phyloP scores from a whole-genome alignment of 345 rosid species.

The Salix arbutifolia region DNA sequence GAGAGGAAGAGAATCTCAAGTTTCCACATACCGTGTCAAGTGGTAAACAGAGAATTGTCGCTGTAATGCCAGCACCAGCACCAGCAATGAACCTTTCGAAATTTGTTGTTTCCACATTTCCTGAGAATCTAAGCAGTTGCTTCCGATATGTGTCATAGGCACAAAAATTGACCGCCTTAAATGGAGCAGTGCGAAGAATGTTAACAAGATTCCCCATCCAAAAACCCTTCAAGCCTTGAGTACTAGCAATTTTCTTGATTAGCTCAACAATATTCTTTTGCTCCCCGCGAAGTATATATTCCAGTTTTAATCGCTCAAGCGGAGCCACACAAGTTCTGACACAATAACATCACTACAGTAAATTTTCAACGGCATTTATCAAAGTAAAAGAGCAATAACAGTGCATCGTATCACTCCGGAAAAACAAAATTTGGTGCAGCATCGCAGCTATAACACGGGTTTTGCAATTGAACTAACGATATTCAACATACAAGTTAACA shows the following conservation, averaged over 20 bases:
- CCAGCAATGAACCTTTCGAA: slow-evolving; percentile 71
- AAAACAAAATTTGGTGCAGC: neutral
- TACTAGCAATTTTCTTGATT: slow-evolving; percentile 46
- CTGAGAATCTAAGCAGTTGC: slow-evolving; percentile 49
- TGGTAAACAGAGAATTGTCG: slow-evolving; percentile 63
- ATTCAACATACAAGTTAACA: too few species aligned
- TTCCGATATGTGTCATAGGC: slow-evolving; percentile 74
- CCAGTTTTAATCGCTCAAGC: slow-evolving; percentile 72
- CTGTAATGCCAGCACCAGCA: slow-evolving; percentile 76
- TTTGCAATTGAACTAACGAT: too few species aligned
- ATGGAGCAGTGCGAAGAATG: slow-evolving; percentile 72
- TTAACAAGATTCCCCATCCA: slow-evolving; percentile 78
- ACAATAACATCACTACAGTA: neutral
- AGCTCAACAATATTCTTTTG: slow-evolving; percentile 48
- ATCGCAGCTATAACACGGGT: too few species aligned
- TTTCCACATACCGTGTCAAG: slow-evolving; percentile 58
- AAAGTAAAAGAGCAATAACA: neutral
- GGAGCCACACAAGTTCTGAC: slow-evolving; percentile 74
- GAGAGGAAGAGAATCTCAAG: neutral
- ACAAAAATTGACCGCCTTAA: slow-evolving; percentile 66
- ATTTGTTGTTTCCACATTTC: slow-evolving; percentile 60
- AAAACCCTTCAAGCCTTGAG: slow-evolving; percentile 62
- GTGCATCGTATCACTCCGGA: too few species aligned
- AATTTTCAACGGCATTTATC: slow-evolving; percentile 5
- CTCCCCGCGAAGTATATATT: slow-evolving; percentile 69